These are phyloP conservation scores for Magnusiomyces ingens DNA, from an alignment of 1,139 yeast genomes.

Conservation along the genomic window DNA sequence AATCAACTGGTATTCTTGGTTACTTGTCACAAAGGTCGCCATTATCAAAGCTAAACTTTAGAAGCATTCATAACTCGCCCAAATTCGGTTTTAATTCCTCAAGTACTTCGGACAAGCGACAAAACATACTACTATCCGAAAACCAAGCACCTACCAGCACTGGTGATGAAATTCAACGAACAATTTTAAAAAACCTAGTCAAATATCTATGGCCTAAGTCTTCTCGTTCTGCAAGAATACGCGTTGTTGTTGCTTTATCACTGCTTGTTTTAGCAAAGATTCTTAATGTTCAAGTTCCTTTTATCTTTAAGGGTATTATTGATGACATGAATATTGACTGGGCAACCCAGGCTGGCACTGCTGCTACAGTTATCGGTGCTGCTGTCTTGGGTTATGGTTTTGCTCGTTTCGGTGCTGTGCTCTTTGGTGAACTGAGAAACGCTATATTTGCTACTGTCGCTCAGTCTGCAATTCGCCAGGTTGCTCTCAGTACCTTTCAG, in stretches of 20 bases:
- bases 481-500: constrained; percentile 78
- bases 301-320: constrained; percentile 79
- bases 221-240: constrained; percentile 57
- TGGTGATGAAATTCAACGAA: constrained; percentile 20
- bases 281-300: constrained; percentile 91
- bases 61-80: not conserved
- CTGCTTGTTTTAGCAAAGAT: constrained; percentile 74
- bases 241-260: constrained; percentile 71
- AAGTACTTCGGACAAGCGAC: constrained; percentile 11
- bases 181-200: constrained; percentile 38
- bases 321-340: constrained; percentile 93
- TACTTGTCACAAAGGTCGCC: too few relatives aligned
- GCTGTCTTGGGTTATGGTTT: constrained; percentile 85
- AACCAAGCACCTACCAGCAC: constrained; percentile 3
- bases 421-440: constrained; percentile 89
- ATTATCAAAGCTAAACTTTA: not conserved
- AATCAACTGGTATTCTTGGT: too few relatives aligned
- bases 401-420: constrained; percentile 88
- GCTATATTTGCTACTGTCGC: constrained; percentile 96
- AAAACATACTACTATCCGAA: constrained; percentile 11
- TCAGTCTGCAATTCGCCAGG: constrained; percentile 86
- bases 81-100: constrained; percentile 7
- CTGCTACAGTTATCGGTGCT: constrained; percentile 53
- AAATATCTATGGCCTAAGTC: constrained; percentile 85
- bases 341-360: constrained; percentile 55